Evolutionary conservation across 148 eudicot species (phyloP).

Genomic region (Camellia granthamiana): DNA sequence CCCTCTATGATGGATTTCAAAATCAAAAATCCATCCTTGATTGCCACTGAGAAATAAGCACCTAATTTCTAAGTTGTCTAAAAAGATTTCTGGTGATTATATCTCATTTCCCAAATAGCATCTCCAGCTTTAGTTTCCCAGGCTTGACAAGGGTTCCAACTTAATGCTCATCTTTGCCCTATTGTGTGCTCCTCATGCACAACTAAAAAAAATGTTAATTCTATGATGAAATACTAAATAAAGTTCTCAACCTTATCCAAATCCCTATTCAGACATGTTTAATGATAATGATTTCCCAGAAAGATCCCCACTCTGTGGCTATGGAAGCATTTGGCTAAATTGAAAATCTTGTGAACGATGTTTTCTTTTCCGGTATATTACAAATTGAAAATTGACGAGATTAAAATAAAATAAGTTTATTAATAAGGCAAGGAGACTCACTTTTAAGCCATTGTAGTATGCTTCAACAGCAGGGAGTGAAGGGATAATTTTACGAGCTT

Average conservation of each 20-base stretch:
- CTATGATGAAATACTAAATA: neutral
- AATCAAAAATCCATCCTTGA: too few species aligned
- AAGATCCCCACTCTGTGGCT: neutral
- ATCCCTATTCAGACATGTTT: neutral
- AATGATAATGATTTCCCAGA: neutral
- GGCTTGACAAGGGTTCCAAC: neutral
- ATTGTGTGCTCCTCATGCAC: neutral
- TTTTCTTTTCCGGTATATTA: neutral
- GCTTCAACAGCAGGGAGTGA: conserved; percentile 72
- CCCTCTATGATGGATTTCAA: neutral
- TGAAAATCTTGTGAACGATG: neutral
- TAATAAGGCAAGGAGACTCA: conserved; percentile 31
- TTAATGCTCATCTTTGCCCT: neutral
- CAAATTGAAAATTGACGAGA: neutral
- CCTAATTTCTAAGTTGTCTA: neutral
- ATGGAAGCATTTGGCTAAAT: neutral
- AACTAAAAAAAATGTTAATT: neutral
- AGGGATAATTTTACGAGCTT: conserved; percentile 48
- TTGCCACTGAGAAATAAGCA: neutral
- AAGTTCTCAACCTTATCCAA: neutral
- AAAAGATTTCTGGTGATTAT: neutral
- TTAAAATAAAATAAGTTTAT: neutral
- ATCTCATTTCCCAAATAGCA: neutral
- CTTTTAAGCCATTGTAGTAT: conserved; percentile 70
- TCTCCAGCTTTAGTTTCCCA: neutral